phyloP scores from a whole-genome alignment of 768 basidiomycete species.

The Psilocybe cyanescens region DNA sequence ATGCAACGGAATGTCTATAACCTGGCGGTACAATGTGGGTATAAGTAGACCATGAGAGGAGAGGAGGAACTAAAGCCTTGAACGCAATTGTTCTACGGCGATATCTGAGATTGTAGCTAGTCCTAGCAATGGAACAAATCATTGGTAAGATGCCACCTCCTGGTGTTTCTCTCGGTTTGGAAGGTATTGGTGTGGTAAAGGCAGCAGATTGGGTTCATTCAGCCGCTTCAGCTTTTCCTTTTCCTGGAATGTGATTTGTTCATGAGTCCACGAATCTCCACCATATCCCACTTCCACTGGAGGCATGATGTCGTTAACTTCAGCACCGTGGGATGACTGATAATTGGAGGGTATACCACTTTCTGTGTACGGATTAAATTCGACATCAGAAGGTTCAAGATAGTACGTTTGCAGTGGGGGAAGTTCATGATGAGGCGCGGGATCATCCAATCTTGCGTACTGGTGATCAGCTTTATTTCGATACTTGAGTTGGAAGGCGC shows the following conservation, averaged over 20 bases:
- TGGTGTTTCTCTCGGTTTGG: neutral
- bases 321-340: conserved; percentile 5
- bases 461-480: conserved; percentile 17
- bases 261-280: conserved; percentile 39
- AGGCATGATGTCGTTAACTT: conserved; percentile 8
- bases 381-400: conserved; percentile 19
- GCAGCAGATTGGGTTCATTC: neutral
- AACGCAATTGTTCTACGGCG: too few relatives aligned
- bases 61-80: too few relatives aligned
- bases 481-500: conserved; percentile 37
- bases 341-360: conserved; percentile 13
- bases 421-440: conserved; percentile 6
- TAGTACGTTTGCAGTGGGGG: conserved; percentile 13
- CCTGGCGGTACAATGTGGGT: too few relatives aligned
- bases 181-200: neutral
- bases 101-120: too few relatives aligned
- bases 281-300: conserved; percentile 36
- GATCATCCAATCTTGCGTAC: conserved; percentile 27
- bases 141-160: neutral
- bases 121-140: neutral
- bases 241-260: conserved; percentile 35
- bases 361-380: conserved; percentile 47
- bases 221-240: conserved; percentile 17
- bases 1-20: too few relatives aligned
- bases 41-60: too few relatives aligned